These are phyloP conservation scores for Gracilaria caudata DNA, from an alignment of 23 red algal species.

Conservation along the genomic window DNA sequence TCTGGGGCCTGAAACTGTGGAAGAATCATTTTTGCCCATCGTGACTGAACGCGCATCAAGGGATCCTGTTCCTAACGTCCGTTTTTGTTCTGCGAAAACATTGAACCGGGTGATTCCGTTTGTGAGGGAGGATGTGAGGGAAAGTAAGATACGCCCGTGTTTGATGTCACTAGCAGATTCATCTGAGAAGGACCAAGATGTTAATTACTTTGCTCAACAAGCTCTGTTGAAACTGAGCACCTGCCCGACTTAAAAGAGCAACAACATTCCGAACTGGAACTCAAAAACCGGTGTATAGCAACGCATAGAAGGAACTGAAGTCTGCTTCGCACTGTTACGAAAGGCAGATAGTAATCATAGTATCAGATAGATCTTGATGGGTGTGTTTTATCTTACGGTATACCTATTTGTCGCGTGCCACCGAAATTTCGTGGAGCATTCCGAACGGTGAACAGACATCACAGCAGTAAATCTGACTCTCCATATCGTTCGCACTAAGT, in stretches of 20 bases:
- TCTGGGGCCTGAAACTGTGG: slow-evolving; percentile 67
- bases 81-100: slow-evolving; percentile 95
- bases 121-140: slow-evolving; percentile 74
- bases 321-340: not conserved
- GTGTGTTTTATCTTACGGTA: slow-evolving; percentile 32
- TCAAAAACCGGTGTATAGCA: slow-evolving; percentile 18
- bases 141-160: slow-evolving; percentile 73
- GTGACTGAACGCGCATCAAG: slow-evolving; percentile 79
- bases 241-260: slow-evolving; percentile 34
- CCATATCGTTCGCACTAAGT: slow-evolving; percentile 1
- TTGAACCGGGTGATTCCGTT: slow-evolving; percentile 70
- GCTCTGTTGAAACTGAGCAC: slow-evolving; percentile 67
- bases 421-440: slow-evolving; percentile 30
- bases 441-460: slow-evolving; percentile 26
- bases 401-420: slow-evolving; percentile 26
- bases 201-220: slow-evolving; percentile 90
- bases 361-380: slow-evolving; percentile 1
- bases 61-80: slow-evolving; percentile 95
- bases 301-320: not conserved
- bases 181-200: slow-evolving; percentile 86
- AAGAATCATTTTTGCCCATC: slow-evolving; percentile 86
- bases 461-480: slow-evolving; percentile 34
- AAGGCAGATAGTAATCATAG: not conserved
- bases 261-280: not conserved
- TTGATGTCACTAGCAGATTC: slow-evolving; percentile 61